A percentile compares a stretch with the other conserved stretches of the same genome.
Evolutionary conservation across 768 basidiomycete species (phyloP).

Genomic region (Boletus patriciae): DNA sequence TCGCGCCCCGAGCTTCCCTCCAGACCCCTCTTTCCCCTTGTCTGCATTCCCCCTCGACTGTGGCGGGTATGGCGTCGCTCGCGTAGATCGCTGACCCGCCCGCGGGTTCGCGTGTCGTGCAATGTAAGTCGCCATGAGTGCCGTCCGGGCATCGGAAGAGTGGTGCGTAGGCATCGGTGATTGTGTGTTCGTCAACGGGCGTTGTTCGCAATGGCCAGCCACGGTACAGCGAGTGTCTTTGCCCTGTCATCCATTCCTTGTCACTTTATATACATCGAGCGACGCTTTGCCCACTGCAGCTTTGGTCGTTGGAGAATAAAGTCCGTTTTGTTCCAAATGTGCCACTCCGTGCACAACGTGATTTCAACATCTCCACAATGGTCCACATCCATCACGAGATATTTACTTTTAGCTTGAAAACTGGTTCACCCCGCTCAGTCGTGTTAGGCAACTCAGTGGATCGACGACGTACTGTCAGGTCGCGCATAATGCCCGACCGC

Average conservation of each 20-base stretch:
- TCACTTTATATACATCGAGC: conserved; percentile 27
- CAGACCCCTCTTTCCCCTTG: not conserved
- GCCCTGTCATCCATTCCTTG: not conserved
- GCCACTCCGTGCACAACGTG: conserved; percentile 1
- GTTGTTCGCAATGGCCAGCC: not conserved
- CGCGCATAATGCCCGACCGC: conserved; percentile 61
- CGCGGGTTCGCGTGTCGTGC: conserved; percentile 23
- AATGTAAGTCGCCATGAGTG: conserved; percentile 31
- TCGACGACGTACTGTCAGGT: conserved; percentile 46
- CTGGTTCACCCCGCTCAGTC: conserved; percentile 18
- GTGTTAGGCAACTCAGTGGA: not conserved
- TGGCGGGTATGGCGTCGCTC: not conserved
- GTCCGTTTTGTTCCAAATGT: conserved; percentile 9
- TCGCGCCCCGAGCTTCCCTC: conserved; percentile 6
- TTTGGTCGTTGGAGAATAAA: conserved; percentile 14
- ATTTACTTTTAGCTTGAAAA: conserved; percentile 28
- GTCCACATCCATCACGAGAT: not conserved
- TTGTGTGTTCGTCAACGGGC: not conserved
- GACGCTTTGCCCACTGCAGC: conserved; percentile 14
- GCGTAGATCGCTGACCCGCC: conserved; percentile 9
- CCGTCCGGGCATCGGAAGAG: conserved; percentile 37
- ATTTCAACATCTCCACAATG: not conserved
- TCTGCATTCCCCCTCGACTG: not conserved
- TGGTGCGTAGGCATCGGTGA: conserved; percentile 21
- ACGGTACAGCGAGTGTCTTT: not conserved